These are phyloP conservation scores for Lactifluus pinguis DNA, from an alignment of 768 basidiomycete genomes.

Conservation along the genomic window DNA sequence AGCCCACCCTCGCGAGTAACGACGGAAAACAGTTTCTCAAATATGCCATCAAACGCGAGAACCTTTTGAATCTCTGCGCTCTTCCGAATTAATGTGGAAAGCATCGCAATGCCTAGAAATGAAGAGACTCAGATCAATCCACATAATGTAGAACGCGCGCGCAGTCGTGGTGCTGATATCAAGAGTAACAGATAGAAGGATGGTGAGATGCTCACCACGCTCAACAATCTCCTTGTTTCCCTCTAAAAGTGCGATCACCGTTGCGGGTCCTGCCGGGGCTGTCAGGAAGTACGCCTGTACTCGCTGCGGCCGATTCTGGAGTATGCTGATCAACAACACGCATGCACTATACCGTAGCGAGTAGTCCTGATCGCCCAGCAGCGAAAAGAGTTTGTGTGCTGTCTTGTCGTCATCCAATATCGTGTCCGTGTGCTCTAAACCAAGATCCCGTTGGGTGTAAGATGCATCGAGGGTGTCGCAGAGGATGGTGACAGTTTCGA, in stretches of 20 bases:
- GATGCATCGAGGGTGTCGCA: constrained; percentile 67
- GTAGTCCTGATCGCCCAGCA: constrained; percentile 70
- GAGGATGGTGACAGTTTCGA: constrained; percentile 81
- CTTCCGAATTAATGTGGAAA: constrained; percentile 73
- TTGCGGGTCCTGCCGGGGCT: constrained; percentile 64
- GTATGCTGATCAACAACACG: constrained; percentile 68
- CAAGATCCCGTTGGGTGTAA: constrained; percentile 52
- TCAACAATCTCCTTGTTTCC: constrained; percentile 85
- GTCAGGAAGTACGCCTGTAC: constrained; percentile 92
- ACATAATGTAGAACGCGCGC: background rate
- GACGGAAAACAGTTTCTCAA: constrained; percentile 90
- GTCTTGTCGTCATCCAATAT: constrained; percentile 67
- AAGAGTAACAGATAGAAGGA: background rate
- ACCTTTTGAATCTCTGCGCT: constrained; percentile 95
- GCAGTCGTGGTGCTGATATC: background rate
- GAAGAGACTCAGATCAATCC: background rate
- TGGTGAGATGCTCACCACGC: constrained; percentile 49
- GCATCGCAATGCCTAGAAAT: constrained; percentile 70
- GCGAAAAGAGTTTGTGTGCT: constrained; percentile 63
- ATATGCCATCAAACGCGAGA: constrained; percentile 92
- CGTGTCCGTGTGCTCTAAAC: constrained; percentile 72
- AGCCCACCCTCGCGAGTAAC: constrained; percentile 83
- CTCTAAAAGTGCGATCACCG: constrained; percentile 66
- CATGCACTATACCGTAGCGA: constrained; percentile 80
- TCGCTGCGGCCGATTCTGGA: constrained; percentile 71